Base-by-base conservation (phyloP, 1,139 yeast species). In the Trichomonascaceae sp. region DNA sequence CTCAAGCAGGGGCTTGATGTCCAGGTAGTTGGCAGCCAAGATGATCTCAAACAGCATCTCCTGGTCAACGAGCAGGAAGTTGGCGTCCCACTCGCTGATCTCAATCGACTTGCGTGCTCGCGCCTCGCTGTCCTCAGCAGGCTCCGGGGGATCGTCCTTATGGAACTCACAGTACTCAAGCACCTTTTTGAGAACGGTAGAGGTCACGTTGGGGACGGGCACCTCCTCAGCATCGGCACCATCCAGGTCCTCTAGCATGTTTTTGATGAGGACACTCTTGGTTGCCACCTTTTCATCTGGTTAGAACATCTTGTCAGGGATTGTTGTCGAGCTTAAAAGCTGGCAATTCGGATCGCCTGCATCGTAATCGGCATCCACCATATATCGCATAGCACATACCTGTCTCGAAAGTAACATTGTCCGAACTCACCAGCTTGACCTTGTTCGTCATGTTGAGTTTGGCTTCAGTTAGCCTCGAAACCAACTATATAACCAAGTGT, bases 121-220 rank as follows among this genome's bases (percentile, higher is more conserved):
- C 33, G 56, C 60, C 3, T 84, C 82, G 4, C 82, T 69, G 48
- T 80, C 82, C 51, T 82, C 81, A 51, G 78, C 89, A 43, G 79
- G 92, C 28, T 35, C 37, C 15, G 36, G 34, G 6, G 49, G 42
- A 30, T 89, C 80, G 53, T 82, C 82, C 59, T 77, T 80, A 65
- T 92, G 97, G 57, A 89, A 93, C 54, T 84, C 94, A 56, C 97
- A 89, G 93, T 96, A 92, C 57, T 89, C 96, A 38, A 92, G 67
- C 13, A 92, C 93, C 56, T 87, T 87, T 54, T 81, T 74, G 59
- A 92, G 70, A 17, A 89, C 97, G 17, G 82, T 62, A 29, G 68
- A 56, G 32, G 63, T 56, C 30, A 85, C 95, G 51, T 82, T 85
- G 31, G 95, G 96, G 17, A 89, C 78, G 26, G 97, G 97, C 48